Conservation (phyloP, 306 rosid species). For the Benincasa hispida region DNA sequence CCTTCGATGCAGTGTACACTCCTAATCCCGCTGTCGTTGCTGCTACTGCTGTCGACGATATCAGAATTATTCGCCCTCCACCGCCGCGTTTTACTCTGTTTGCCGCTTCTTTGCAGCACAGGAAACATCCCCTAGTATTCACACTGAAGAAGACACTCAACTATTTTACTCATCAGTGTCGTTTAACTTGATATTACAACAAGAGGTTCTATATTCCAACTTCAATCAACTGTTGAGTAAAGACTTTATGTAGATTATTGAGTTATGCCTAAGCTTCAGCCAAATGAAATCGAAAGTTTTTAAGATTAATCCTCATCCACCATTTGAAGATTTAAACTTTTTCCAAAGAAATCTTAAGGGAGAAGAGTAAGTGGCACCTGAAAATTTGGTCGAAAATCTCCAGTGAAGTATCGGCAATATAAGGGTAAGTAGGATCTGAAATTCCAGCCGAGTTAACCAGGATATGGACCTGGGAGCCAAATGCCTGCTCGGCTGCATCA, state of each 20-base stretch:
- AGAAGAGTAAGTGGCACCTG: neutral
- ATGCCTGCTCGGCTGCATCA: constrained; percentile 23
- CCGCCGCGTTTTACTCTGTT: constrained; percentile 23
- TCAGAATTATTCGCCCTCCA: constrained; percentile 34
- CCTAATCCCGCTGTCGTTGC: constrained; percentile 20
- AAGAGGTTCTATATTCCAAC: neutral
- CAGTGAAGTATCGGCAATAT: constrained; percentile 13
- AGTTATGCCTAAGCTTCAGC: neutral
- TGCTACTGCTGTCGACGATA: constrained; percentile 16
- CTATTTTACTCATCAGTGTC: neutral
- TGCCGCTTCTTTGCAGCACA: constrained; percentile 23
- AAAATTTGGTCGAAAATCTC: constrained; percentile 32
- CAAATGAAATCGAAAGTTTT: neutral
- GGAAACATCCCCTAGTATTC: constrained; percentile 32
- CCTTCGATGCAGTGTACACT: constrained; percentile 35
- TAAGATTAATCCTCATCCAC: neutral
- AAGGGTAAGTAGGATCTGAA: constrained; percentile 26
- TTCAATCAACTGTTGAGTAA: neutral
- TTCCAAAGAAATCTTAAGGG: neutral
- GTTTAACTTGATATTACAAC: neutral
- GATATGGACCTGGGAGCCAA: constrained; percentile 17
- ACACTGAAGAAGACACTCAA: neutral
- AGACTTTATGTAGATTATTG: neutral
- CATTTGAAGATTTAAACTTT: neutral
- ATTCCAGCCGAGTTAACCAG: constrained; percentile 33